Percentiles rank a stretch among this genome's conserved stretches.
phyloP scores from a whole-genome alignment of 2,329 filamentous ascomycete species.

The Orbilia ellipsospora region DNA sequence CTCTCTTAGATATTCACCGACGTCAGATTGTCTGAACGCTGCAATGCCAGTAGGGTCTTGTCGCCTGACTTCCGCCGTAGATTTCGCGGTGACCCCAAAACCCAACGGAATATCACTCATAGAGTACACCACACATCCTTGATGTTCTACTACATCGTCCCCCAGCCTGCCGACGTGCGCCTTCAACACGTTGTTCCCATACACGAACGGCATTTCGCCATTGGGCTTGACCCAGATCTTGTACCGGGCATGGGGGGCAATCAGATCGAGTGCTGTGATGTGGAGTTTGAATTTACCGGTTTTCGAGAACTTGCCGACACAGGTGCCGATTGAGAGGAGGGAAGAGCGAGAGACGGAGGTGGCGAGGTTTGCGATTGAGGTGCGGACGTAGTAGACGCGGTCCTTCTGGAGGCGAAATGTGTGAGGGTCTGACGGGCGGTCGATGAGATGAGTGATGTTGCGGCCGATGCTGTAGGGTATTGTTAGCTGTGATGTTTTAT shows the following conservation, averaged over 20 bases:
- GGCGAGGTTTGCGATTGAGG: constrained; percentile 89
- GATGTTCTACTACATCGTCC: constrained; percentile 92
- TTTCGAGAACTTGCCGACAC: constrained; percentile 95
- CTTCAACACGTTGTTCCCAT: constrained; percentile 89
- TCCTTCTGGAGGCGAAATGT: constrained; percentile 86
- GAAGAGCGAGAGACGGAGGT: constrained; percentile 84
- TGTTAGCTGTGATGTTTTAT: constrained; percentile 59
- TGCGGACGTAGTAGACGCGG: constrained; percentile 90
- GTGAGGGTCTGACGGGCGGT: constrained; percentile 78
- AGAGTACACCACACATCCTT: constrained; percentile 86
- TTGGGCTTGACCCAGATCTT: constrained; percentile 98
- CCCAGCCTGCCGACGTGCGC: constrained; percentile 84
- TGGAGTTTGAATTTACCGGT: constrained; percentile 94
- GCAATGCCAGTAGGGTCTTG: constrained; percentile 91
- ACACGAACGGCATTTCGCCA: constrained; percentile 96
- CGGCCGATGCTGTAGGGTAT: constrained; percentile 62
- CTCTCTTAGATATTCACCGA: constrained; percentile 93
- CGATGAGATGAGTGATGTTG: constrained; percentile 75
- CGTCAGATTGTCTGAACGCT: constrained; percentile 90
- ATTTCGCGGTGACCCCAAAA: constrained; percentile 90
- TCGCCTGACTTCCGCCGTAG: constrained; percentile 82
- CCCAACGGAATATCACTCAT: constrained; percentile 92
- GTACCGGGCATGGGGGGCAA: constrained; percentile 90
- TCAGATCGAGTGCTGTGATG: constrained; percentile 88
- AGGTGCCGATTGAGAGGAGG: constrained; percentile 87